A percentile compares a stretch with the other conserved stretches of the same genome.
Evolutionary conservation across 257 asterid species (phyloP).

Genomic region (Solanum microdontum): DNA sequence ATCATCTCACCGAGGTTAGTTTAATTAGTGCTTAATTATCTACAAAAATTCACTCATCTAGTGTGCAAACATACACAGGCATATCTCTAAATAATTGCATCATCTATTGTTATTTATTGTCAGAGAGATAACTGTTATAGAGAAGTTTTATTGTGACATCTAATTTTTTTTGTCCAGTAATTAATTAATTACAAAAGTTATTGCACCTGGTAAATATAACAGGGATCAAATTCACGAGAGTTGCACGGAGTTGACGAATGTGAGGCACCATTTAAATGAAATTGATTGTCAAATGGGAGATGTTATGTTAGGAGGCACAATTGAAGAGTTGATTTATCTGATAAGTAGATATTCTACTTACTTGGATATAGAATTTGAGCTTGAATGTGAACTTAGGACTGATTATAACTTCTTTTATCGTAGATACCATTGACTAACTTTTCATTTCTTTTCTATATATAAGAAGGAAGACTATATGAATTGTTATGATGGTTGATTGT

Average conservation of each 20-base stretch:
- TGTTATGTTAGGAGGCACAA: background rate
- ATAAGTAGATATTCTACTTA: background rate
- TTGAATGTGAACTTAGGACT: background rate
- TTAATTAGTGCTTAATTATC: no score
- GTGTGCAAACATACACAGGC: no score
- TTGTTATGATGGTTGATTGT: background rate
- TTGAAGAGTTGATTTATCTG: no score
- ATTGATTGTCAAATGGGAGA: background rate
- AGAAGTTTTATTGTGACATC: background rate
- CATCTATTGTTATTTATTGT: no score
- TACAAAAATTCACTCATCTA: no score
- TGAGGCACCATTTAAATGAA: background rate
- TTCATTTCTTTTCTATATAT: background rate
- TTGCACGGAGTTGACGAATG: background rate
- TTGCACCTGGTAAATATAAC: background rate
- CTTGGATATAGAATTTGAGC: background rate
- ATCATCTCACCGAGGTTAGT: no score
- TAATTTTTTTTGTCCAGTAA: no score
- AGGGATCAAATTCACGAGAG: background rate
- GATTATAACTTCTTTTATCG: background rate
- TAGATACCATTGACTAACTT: background rate
- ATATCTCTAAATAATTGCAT: no score
- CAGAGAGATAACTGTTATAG: background rate
- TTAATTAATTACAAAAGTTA: no score
- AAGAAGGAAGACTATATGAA: background rate